Percentiles rank a stretch among this genome's conserved stretches.
phyloP scores from a whole-genome alignment of 2,329 filamentous ascomycete genomes.

The Amauroascus niger region DNA sequence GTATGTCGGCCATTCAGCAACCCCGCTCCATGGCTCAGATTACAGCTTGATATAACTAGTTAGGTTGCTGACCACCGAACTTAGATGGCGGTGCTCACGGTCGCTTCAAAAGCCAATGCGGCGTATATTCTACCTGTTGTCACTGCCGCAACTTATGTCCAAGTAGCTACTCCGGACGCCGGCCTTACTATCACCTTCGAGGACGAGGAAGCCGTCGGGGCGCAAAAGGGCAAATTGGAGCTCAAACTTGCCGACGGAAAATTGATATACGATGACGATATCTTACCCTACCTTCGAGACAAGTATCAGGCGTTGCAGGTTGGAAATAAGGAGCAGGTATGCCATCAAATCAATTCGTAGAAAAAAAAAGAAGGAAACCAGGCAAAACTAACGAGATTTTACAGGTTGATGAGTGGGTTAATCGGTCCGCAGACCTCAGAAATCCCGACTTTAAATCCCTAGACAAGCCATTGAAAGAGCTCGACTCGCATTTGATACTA shows the following conservation, averaged over 20 bases:
- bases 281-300: constrained; percentile 16
- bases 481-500: constrained; percentile 19
- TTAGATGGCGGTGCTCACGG: constrained; percentile 16
- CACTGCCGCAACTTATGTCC: constrained; percentile 16
- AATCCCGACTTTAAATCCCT: constrained; percentile 18
- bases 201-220: constrained; percentile 16
- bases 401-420: constrained; percentile 20
- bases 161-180: constrained; percentile 13
- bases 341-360: background rate
- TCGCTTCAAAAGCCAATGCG: constrained; percentile 18
- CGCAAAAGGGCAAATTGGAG: constrained; percentile 14
- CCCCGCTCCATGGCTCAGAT: too few species aligned
- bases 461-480: constrained; percentile 19
- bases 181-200: constrained; percentile 14
- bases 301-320: constrained; percentile 14
- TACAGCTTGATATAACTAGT: too few species aligned
- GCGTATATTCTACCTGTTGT: constrained; percentile 16
- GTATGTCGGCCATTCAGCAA: too few species aligned
- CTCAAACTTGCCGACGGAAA: constrained; percentile 15
- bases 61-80: constrained; percentile 2
- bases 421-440: constrained; percentile 14
- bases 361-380: background rate
- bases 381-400: background rate
- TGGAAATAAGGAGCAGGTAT: constrained; percentile 17
- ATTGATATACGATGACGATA: constrained; percentile 16